Evolutionary conservation across 1,139 yeast genomes (phyloP).

Genomic region (Debaryomyces subglobosus): DNA sequence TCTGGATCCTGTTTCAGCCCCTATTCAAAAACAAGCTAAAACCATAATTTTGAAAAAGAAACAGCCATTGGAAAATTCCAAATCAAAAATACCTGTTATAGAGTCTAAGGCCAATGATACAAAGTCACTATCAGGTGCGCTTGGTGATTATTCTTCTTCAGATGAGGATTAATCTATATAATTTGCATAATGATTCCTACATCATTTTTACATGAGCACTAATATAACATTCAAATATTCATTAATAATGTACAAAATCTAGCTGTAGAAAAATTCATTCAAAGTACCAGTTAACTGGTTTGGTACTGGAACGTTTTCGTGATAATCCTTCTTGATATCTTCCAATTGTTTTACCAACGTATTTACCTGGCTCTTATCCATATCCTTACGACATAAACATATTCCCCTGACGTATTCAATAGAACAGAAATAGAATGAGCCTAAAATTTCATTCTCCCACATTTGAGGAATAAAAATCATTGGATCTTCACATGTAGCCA

Average conservation of each 20-base stretch:
- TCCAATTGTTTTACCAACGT: conserved; percentile 33
- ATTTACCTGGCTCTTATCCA: conserved; percentile 38
- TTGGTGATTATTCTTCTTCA: conserved; percentile 10
- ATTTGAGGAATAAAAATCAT: conserved; percentile 53
- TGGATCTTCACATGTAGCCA: conserved; percentile 59
- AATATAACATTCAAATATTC: not conserved
- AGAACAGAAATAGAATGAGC: conserved; percentile 67
- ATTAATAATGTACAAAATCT: conserved; percentile 1
- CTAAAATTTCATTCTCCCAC: conserved; percentile 59
- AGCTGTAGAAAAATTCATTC: conserved; percentile 34
- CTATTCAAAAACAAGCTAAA: not conserved
- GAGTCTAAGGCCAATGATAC: not conserved
- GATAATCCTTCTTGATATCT: conserved; percentile 37
- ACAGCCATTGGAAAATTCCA: not conserved
- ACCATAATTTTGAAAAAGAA: conserved; percentile 6
- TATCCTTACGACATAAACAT: conserved; percentile 48
- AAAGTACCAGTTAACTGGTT: conserved; percentile 35
- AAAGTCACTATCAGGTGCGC: not conserved
- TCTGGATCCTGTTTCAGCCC: not conserved
- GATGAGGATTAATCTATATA: conserved; percentile 10
- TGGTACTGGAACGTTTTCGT: conserved; percentile 39
- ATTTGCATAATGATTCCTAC: not conserved
- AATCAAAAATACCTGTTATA: not conserved
- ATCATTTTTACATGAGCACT: not conserved
- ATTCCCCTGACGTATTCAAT: conserved; percentile 63